Evolutionary conservation across 495 filamentous ascomycete species (phyloP).

Genomic region (Annulohypoxylon nitens): DNA sequence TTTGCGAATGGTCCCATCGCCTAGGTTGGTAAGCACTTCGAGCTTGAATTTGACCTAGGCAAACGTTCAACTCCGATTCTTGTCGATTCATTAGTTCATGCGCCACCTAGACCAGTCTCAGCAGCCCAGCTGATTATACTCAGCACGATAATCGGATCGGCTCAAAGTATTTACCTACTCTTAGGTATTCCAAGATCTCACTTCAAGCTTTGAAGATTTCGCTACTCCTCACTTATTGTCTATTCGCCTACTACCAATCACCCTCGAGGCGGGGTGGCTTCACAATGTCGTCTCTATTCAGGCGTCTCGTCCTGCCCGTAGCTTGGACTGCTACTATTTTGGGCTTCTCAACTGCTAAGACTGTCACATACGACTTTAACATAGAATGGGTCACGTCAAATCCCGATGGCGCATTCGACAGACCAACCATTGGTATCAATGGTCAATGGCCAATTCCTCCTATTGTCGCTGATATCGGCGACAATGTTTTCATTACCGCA

Average conservation of each 20-base stretch:
- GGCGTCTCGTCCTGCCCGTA: constrained; percentile 43
- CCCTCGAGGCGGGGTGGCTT: constrained; percentile 21
- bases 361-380: constrained; percentile 81
- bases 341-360: constrained; percentile 62
- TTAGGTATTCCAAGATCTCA: neutral
- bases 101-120: constrained; percentile 4
- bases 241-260: constrained; percentile 6
- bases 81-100: constrained; percentile 11
- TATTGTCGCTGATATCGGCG: constrained; percentile 77
- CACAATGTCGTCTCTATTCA: constrained; percentile 25
- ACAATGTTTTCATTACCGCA: constrained; percentile 77
- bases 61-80: constrained; percentile 5
- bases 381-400: constrained; percentile 84
- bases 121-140: neutral
- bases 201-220: neutral
- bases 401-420: constrained; percentile 77
- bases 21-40: neutral
- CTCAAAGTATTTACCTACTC: constrained; percentile 13
- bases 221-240: constrained; percentile 1
- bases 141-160: neutral
- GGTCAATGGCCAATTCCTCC: constrained; percentile 80
- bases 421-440: constrained; percentile 84
- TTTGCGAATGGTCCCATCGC: constrained; percentile 7
- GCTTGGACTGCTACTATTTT: constrained; percentile 53
- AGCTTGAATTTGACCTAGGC: neutral